phyloP scores from a whole-genome alignment of 176 grass and related monocot genomes.

The Chrysopogon serrulatus region DNA sequence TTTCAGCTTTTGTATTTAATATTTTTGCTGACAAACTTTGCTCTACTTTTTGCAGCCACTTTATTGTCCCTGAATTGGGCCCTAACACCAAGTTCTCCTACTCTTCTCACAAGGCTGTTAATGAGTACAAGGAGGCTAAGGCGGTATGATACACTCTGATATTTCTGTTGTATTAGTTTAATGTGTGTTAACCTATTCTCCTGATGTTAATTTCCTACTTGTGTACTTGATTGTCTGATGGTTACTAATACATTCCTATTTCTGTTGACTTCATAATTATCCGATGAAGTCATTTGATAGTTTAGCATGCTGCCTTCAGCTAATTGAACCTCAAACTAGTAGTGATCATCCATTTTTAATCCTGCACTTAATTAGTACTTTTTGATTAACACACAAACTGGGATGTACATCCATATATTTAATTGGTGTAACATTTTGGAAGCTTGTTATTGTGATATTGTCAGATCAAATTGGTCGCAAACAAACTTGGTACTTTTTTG shows the following conservation, averaged over 20 bases:
- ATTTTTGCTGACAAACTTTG: background rate
- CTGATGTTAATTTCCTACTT: background rate
- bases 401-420: background rate
- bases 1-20: background rate
- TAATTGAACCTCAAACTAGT: background rate
- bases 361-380: background rate
- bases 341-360: background rate
- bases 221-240: background rate
- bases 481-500: background rate
- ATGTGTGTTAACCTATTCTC: background rate
- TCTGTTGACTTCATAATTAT: background rate
- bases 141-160: conserved; percentile 39
- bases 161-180: background rate
- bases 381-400: background rate
- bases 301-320: background rate
- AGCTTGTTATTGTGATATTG: background rate
- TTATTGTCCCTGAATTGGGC: conserved; percentile 85
- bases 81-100: conserved; percentile 82
- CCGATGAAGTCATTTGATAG: background rate
- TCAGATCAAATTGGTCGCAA: background rate
- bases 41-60: conserved; percentile 55
- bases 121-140: conserved; percentile 90
- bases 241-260: background rate
- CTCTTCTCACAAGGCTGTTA: conserved; percentile 80
- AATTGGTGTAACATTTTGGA: background rate